Evolutionary conservation across 805 yeast genomes (phyloP).

Genomic region (Monosporozyma unispora): DNA sequence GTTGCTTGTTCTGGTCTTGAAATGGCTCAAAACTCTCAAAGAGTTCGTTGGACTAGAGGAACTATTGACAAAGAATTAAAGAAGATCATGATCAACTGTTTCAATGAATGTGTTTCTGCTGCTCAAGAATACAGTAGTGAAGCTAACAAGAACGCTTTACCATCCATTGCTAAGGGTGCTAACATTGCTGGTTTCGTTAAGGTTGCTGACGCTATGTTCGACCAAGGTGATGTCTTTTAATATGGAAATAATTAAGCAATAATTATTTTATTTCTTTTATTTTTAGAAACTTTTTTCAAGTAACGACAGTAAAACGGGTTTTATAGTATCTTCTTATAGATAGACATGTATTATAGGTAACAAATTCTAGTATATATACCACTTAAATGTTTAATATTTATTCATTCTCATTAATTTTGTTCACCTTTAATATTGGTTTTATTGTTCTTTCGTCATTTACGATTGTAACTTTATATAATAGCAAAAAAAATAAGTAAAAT

Average conservation of each 20-base stretch:
- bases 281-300: no score
- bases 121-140: slow-evolving; percentile 74
- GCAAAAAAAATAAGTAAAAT: background rate
- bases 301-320: background rate
- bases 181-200: slow-evolving; percentile 98
- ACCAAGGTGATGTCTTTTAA: slow-evolving; percentile 71
- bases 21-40: slow-evolving; percentile 98
- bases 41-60: slow-evolving; percentile 83
- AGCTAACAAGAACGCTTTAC: slow-evolving; percentile 47
- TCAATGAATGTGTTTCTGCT: slow-evolving; percentile 84
- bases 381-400: background rate
- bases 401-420: background rate
- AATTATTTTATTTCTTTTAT: background rate
- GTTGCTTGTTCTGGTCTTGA: slow-evolving; percentile 97
- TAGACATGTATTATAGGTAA: background rate
- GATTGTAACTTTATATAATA: background rate
- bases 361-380: background rate
- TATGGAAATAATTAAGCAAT: background rate
- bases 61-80: slow-evolving; percentile 87
- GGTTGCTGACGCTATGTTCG: slow-evolving; percentile 98
- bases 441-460: background rate
- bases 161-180: slow-evolving; percentile 97
- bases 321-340: background rate
- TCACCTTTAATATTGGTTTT: background rate
- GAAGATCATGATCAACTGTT: slow-evolving; percentile 87